Evolutionary conservation across 2,329 filamentous ascomycete genomes (phyloP).

Genomic region (Fusarium torreyae): DNA sequence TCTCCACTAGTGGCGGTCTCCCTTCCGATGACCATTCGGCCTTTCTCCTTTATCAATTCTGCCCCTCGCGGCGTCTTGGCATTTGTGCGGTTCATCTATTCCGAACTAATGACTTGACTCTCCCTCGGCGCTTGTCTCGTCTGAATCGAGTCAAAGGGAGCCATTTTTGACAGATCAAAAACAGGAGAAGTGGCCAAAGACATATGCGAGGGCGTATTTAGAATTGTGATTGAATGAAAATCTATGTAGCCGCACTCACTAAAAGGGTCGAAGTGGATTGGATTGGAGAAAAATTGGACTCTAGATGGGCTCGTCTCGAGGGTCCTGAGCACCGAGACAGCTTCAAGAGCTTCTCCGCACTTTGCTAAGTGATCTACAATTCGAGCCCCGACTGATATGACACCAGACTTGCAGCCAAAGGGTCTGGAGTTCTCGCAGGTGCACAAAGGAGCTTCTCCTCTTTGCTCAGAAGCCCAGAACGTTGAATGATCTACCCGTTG

Average conservation of each 20-base stretch:
- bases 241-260: conserved; percentile 12
- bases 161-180: conserved; percentile 31
- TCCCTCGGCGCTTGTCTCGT: conserved; percentile 25
- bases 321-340: conserved; percentile 21
- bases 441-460: conserved; percentile 19
- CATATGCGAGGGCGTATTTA: conserved; percentile 22
- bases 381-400: conserved; percentile 15
- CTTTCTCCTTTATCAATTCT: conserved; percentile 23
- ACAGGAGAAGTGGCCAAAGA: conserved; percentile 16
- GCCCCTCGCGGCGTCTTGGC: conserved; percentile 25
- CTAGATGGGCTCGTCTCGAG: conserved; percentile 27
- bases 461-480: conserved; percentile 26
- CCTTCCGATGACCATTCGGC: conserved; percentile 22
- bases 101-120: conserved; percentile 16
- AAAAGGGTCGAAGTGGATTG: conserved; percentile 11
- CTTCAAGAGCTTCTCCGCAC: conserved; percentile 39
- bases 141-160: conserved; percentile 17
- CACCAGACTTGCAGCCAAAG: conserved; percentile 4
- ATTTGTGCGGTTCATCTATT: conserved; percentile 7
- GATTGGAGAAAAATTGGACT: conserved; percentile 16
- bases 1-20: conserved; percentile 26
- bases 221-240: conserved; percentile 5
- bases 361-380: conserved; percentile 38
- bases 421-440: conserved; percentile 27
- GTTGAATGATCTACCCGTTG: conserved; percentile 32